These are phyloP conservation scores for Erysimum cheiri DNA, from an alignment of 441 rosid species.

Conservation along the genomic window DNA sequence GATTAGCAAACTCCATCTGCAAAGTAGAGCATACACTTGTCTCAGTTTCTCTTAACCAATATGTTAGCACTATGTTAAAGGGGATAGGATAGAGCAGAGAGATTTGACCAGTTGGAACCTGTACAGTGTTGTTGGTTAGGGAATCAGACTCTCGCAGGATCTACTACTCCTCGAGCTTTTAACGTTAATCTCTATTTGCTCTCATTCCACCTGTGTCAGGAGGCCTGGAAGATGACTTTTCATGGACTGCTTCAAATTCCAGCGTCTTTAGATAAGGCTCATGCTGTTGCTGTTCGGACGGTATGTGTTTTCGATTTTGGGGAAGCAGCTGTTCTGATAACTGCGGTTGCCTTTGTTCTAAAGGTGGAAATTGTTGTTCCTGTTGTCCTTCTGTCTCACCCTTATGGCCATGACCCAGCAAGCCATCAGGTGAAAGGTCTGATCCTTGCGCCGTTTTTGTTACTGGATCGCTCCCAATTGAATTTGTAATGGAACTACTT, in stretches of 20 bases:
- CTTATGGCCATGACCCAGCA: slow-evolving; percentile 50
- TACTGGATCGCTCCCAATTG: slow-evolving; percentile 56
- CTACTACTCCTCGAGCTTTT: slow-evolving; percentile 52
- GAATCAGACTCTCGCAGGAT: slow-evolving; percentile 53
- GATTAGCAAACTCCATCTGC: slow-evolving; percentile 35
- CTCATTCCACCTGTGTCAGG: slow-evolving; percentile 68
- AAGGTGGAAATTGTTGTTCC: slow-evolving; percentile 43
- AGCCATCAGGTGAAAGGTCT: slow-evolving; percentile 63
- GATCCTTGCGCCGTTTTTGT: slow-evolving; percentile 53
- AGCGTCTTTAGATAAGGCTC: slow-evolving; percentile 50
- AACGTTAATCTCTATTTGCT: slow-evolving; percentile 45
- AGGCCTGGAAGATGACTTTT: slow-evolving; percentile 61
- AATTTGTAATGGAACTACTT: slow-evolving; percentile 49
- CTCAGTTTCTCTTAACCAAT: slow-evolving; percentile 17
- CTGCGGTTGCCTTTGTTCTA: slow-evolving; percentile 57
- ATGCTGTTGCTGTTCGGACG: slow-evolving; percentile 48
- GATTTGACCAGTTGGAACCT: slow-evolving; percentile 55
- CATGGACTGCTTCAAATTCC: slow-evolving; percentile 62
- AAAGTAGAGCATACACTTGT: slow-evolving; percentile 16
- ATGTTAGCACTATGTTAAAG: background rate
- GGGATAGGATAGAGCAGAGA: background rate
- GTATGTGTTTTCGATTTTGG: slow-evolving; percentile 57
- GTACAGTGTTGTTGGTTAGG: slow-evolving; percentile 72
- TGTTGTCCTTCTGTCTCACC: slow-evolving; percentile 58
- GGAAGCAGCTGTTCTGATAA: slow-evolving; percentile 55